Percentiles rank a stretch among this genome's conserved stretches.
phyloP scores from a whole-genome alignment of 208 protist genomes.

The Acanthamoeba triangularis region DNA sequence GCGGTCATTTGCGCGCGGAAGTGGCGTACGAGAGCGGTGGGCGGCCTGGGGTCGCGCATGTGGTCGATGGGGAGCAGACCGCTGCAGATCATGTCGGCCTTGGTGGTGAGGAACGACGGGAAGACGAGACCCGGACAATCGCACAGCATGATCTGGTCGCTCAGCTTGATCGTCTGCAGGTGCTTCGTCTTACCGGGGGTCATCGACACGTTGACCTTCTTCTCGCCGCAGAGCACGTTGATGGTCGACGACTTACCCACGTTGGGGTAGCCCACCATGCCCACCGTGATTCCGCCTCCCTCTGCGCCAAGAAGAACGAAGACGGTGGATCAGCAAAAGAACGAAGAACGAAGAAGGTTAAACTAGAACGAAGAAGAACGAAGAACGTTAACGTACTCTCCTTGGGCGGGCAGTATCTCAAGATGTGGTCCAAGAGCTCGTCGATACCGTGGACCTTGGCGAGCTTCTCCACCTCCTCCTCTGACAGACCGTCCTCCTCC shows the following conservation, averaged over 20 bases:
- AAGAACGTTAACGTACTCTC: background rate
- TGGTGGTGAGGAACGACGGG: slow-evolving; percentile 90
- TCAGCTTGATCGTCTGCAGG: slow-evolving; percentile 96
- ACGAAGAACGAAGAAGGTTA: too few relatives aligned
- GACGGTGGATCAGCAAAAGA: too few relatives aligned
- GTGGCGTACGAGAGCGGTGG: slow-evolving; percentile 87
- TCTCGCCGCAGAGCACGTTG: slow-evolving; percentile 97
- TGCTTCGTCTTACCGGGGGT: slow-evolving; percentile 99
- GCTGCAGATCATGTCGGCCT: slow-evolving; percentile 97
- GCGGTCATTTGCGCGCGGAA: too few relatives aligned
- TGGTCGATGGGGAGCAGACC: slow-evolving; percentile 97
- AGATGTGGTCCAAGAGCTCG: background rate
- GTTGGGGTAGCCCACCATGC: slow-evolving; percentile 99
- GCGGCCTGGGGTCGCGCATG: slow-evolving; percentile 87
- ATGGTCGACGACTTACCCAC: slow-evolving; percentile 99
- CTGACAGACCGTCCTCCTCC: slow-evolving; percentile 53
- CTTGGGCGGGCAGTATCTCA: slow-evolving; percentile 37
- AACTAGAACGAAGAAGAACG: background rate
- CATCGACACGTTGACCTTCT: slow-evolving; percentile 97
- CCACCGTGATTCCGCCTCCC: slow-evolving; percentile 85
- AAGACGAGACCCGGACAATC: slow-evolving; percentile 99
- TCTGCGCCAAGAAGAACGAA: background rate
- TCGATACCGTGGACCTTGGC: background rate
- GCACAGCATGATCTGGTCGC: slow-evolving; percentile 96
- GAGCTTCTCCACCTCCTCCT: slow-evolving; percentile 46